A percentile compares a stretch with the other conserved stretches of the same genome.
These are phyloP conservation scores for Irpex rosettiformis DNA, from an alignment of 1,284 basidiomycete genomes.

Conservation along the genomic window DNA sequence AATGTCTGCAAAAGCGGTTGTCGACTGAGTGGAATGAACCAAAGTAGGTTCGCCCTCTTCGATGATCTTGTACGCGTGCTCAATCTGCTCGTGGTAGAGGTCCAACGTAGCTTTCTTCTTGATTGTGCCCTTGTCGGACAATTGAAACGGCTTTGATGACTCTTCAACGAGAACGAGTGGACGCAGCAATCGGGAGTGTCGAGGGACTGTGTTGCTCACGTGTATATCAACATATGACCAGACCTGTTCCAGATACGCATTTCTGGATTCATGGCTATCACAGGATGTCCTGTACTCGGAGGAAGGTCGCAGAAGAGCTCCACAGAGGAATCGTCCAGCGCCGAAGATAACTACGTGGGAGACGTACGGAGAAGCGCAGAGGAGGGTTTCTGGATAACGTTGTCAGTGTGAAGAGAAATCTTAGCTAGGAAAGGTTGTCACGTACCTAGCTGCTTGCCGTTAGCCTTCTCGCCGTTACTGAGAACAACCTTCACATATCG, in stretches of 20 bases:
- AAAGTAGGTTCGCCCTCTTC: conserved; percentile 26
- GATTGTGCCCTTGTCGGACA: conserved; percentile 34
- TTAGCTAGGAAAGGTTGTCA: not conserved
- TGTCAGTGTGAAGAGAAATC: not conserved
- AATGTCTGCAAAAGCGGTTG: not conserved
- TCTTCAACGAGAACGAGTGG: conserved; percentile 27
- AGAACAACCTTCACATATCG: conserved; percentile 47
- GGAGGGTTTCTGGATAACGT: conserved; percentile 25
- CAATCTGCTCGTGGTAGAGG: conserved; percentile 34
- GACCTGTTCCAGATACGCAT: conserved; percentile 15
- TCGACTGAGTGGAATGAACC: conserved; percentile 22
- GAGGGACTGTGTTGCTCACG: not conserved
- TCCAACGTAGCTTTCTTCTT: conserved; percentile 31
- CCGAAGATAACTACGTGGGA: not conserved
- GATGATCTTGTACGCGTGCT: conserved; percentile 28
- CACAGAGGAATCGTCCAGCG: not conserved
- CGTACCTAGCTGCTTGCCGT: conserved; percentile 1
- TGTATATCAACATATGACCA: not conserved
- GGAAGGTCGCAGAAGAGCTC: conserved; percentile 23
- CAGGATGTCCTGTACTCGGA: conserved; percentile 35
- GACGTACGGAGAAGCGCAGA: conserved; percentile 19
- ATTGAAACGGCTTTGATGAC: conserved; percentile 33
- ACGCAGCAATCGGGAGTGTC: not conserved
- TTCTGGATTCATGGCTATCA: conserved; percentile 39
- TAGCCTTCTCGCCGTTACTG: conserved; percentile 48